Conservation (phyloP, 805 yeast genomes). For the Myxozyma monticola region DNA sequence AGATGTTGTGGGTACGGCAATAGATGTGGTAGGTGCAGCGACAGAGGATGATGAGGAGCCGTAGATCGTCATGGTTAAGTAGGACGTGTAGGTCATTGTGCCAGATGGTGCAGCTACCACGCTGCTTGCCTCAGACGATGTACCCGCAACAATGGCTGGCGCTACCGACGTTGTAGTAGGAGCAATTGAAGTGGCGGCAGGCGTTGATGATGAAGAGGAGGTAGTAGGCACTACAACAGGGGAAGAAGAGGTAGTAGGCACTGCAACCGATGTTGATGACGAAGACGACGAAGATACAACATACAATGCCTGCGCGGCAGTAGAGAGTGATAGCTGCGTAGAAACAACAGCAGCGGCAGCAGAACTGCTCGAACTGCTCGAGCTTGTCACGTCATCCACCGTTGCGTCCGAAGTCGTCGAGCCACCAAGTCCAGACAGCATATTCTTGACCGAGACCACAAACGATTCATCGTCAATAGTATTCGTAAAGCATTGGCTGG, state of each 20-base stretch:
- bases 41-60: constrained; percentile 15
- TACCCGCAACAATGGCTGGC: background rate
- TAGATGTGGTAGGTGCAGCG: constrained; percentile 7
- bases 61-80: constrained; percentile 1
- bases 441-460: constrained; percentile 47
- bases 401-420: background rate
- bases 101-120: constrained; percentile 5
- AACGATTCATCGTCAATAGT: constrained; percentile 49
- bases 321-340: background rate
- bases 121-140: constrained; percentile 16
- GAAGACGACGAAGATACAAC: constrained; percentile 6
- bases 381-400: background rate
- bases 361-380: background rate
- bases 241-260: background rate
- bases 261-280: background rate
- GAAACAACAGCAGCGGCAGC: constrained; percentile 1
- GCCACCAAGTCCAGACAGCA: constrained; percentile 36
- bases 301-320: constrained; percentile 1
- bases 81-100: constrained; percentile 25
- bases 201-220: constrained; percentile 10
- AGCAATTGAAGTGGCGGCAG: constrained; percentile 2
- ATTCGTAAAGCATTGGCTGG: constrained; percentile 45
- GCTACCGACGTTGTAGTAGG: constrained; percentile 20
- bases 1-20: background rate
- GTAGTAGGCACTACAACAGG: constrained; percentile 4